Conservation (phyloP, 202 grass and related monocot species). For the Zoysia matrella region DNA sequence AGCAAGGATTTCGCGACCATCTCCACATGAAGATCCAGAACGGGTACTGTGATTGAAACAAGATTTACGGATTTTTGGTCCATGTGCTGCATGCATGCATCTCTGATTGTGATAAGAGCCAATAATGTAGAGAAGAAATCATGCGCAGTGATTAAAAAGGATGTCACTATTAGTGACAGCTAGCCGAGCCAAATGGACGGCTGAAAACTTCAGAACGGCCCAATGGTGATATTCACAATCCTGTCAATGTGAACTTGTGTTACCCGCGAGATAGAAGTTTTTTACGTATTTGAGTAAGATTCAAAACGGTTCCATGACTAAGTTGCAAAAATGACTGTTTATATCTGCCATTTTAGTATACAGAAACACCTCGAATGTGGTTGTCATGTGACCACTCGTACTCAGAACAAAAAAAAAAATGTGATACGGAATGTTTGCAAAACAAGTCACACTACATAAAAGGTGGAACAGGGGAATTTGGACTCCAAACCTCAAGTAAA, state of each 20-base stretch:
- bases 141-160: not conserved
- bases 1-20: constrained; percentile 6
- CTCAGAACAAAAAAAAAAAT: not conserved
- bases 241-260: not conserved
- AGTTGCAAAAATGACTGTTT: not conserved
- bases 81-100: not conserved
- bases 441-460: constrained; percentile 18
- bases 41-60: not conserved
- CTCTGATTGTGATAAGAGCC: constrained; percentile 13
- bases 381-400: not conserved
- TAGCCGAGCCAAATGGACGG: constrained; percentile 21
- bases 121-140: not conserved
- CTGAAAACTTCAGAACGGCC: not conserved
- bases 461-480: constrained; percentile 29
- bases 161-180: constrained; percentile 10
- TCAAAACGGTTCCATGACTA: not conserved
- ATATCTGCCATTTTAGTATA: too few species aligned
- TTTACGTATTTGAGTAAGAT: not conserved
- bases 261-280: not conserved
- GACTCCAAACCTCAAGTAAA: constrained; percentile 53
- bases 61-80: not conserved
- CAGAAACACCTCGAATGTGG: not conserved
- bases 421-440: constrained; percentile 8
- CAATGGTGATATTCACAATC: not conserved
- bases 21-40: not conserved